Base-by-base conservation (phyloP, 257 asterid genomes). In the Handroanthus guayacan region DNA sequence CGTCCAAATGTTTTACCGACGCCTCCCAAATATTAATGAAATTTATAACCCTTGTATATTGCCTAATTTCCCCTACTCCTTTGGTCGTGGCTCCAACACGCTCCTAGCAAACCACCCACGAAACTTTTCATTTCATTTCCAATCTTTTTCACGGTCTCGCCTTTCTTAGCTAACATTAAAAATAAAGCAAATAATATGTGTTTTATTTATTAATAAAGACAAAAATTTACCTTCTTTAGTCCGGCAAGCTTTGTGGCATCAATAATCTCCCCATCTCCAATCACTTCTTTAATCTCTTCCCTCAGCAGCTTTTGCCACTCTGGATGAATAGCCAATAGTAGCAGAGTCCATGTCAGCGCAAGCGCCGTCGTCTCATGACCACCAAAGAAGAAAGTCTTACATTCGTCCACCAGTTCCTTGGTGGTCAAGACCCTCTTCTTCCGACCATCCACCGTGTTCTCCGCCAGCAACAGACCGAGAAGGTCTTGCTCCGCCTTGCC, bases 331-430 rank as follows among this genome's bases (percentile, higher is more conserved):
- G 88, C 96, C 44, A 95, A 85, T 50, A 89, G 85, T 60, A 95
- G 84, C 82, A 92, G 44, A 2, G 97, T 89, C 98, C 98, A 92
- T 9, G 92, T 84, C 69, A 95, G 87, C n/a, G 89, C 86, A 73
- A 95, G 45, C 18, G 99, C 97, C 0, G 97, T 92, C 14, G 99
- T 95, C 80, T 95, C 99, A 11, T 92, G 97, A 1, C 99, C 98
- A 0, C 80, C 99, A 14, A 95, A 95, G 86, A 95, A 95, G 61
- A 95, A 92, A 1, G 99, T 92, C 82, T 95, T 95, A 88, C 99
- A 89, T 50, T 95, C 97, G 38, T 95, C 99, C 78, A 92, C 96
- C 54, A 95, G 60, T 52, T 95, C 98, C 65, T 78, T 79, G 5
- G 86, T 79, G 36, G 85, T 86, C 85, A 92, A 69, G 0, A 81